Conservation (phyloP, 2,329 filamentous ascomycete species). For the Beauveria caledonica region DNA sequence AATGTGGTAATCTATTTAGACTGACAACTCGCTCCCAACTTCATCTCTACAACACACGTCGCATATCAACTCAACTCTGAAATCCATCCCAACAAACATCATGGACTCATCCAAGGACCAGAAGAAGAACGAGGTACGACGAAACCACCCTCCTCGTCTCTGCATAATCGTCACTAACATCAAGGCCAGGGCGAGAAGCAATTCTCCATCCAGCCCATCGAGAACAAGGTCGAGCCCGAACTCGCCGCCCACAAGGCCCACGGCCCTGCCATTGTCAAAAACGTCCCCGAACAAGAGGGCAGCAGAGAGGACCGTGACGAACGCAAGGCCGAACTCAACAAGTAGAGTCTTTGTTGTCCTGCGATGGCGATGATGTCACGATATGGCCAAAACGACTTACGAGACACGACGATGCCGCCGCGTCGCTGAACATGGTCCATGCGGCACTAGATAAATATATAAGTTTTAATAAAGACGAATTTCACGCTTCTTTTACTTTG, state of each 20-base stretch:
- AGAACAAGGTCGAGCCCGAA: constrained; percentile 36
- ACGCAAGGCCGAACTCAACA: constrained; percentile 59
- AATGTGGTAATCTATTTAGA: background rate
- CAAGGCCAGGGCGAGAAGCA: constrained; percentile 32
- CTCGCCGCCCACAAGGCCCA: constrained; percentile 45
- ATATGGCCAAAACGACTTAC: background rate
- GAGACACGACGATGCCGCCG: background rate
- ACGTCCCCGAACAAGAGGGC: constrained; percentile 48
- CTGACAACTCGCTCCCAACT: background rate
- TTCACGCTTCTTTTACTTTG: background rate
- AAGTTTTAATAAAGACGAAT: background rate
- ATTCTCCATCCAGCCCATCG: constrained; percentile 38
- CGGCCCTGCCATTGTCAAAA: constrained; percentile 47
- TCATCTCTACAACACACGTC: background rate
- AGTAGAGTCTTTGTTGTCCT: constrained; percentile 23
- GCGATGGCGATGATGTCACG: constrained; percentile 19
- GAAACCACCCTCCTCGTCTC: constrained; percentile 1
- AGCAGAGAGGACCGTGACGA: constrained; percentile 61
- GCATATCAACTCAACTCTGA: background rate
- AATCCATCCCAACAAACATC: background rate
- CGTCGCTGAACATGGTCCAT: background rate
- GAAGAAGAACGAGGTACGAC: constrained; percentile 23
- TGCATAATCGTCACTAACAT: constrained; percentile 11
- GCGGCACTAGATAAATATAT: background rate
- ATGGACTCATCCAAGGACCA: constrained; percentile 24